Conservation (phyloP, 306 rosid species). For the Prunus mira region DNA sequence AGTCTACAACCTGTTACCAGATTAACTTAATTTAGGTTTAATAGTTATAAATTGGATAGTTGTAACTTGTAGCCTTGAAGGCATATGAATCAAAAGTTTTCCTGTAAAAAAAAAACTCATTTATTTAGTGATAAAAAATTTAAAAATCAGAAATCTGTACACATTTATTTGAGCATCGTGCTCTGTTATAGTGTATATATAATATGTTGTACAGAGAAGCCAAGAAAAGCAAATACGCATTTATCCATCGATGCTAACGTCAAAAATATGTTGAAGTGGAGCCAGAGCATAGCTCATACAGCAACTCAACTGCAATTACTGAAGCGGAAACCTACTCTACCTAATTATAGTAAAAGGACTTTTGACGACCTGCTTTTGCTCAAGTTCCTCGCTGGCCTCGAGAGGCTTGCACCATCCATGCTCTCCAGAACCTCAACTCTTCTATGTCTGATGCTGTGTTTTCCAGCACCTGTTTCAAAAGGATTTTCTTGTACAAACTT, state of each 20-base stretch:
- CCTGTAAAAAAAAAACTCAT: background rate
- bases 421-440: background rate
- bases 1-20: no score
- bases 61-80: no score
- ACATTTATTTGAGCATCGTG: background rate
- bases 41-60: no score
- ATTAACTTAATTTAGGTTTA: no score
- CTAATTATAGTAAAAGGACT: background rate
- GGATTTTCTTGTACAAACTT: background rate
- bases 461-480: background rate
- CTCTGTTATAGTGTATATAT: background rate
- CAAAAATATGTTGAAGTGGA: background rate
- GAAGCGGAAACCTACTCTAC: background rate
- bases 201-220: conserved; percentile 1
- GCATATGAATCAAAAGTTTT: no score
- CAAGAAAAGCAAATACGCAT: background rate
- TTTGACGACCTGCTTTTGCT: background rate
- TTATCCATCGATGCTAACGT: background rate
- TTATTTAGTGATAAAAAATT: background rate
- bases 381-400: background rate
- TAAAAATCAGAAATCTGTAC: background rate
- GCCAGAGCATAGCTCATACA: background rate
- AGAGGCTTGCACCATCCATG: background rate
- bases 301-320: background rate
- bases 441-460: background rate